Conservation (phyloP, 768 basidiomycete genomes). For the Tricholoma flavovirens region DNA sequence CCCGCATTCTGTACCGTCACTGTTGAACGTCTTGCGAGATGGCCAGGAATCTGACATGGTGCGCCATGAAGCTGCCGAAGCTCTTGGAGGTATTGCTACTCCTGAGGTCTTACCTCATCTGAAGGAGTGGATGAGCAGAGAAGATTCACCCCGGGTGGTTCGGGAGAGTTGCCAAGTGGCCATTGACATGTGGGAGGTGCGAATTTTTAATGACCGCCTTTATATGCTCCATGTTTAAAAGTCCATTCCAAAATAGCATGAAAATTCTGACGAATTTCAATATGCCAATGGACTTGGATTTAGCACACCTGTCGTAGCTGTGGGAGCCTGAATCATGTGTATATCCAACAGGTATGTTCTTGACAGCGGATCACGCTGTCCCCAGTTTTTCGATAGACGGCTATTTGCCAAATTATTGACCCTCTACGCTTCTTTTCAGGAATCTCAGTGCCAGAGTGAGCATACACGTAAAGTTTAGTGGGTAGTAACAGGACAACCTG, state of each 20-base stretch:
- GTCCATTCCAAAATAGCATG: slow-evolving; percentile 44
- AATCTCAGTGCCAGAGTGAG: too few relatives aligned
- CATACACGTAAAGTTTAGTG: neutral
- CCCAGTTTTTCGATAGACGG: neutral
- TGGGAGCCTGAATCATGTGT: slow-evolving; percentile 2
- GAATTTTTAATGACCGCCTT: slow-evolving; percentile 17
- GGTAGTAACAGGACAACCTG: neutral
- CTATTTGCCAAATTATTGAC: neutral
- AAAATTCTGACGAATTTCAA: slow-evolving; percentile 77
- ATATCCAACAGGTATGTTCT: neutral
- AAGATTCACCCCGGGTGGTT: slow-evolving; percentile 84
- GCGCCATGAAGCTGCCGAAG: slow-evolving; percentile 97
- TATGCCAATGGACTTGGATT: slow-evolving; percentile 49
- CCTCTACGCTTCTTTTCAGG: neutral
- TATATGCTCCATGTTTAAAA: neutral
- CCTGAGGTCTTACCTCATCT: slow-evolving; percentile 86
- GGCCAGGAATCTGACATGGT: slow-evolving; percentile 88
- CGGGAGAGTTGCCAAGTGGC: slow-evolving; percentile 95
- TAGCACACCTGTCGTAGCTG: slow-evolving; percentile 5
- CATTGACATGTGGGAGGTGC: slow-evolving; percentile 94
- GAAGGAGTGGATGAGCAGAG: slow-evolving; percentile 74
- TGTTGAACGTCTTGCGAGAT: slow-evolving; percentile 74
- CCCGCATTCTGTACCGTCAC: slow-evolving; percentile 78
- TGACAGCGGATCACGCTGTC: neutral
- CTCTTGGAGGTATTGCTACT: slow-evolving; percentile 93